Base-by-base conservation (phyloP, 352 stramenopile species). In the Globisporangium canariense region DNA sequence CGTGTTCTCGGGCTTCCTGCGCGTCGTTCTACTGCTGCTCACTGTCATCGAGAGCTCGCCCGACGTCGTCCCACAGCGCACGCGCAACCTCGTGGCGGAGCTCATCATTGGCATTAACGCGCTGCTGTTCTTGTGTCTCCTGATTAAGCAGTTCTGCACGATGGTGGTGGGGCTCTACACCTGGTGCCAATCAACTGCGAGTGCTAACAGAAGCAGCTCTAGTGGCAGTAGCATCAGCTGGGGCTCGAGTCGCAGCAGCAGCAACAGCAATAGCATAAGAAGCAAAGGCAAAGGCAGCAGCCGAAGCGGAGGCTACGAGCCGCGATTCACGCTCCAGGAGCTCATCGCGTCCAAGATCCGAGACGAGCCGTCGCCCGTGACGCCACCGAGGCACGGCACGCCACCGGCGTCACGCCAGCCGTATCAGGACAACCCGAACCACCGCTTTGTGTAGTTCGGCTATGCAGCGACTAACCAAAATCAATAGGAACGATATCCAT, bases 11-110 rank as follows among this genome's bases (percentile, higher is more conserved):
- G 75, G 74, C 8, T 85, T 76, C 45, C 52, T 86, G 14, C 78
- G 76, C 0, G 63, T 88, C 51, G 67, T 79, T 36, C 67, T 80
- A 30, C 58, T 88, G 43, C 49, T 85, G 25, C 66, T 88, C n/a
- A 65, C 73, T 25, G 63, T 82, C 4, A 65, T 86, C 32, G 66
- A 79, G 53, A 65, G 67, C 22, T 71, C 70, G 14, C 62, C 67
- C 3, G 54, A 77, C 46, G 55, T 75, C 10, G 73, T 83, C 6
- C 67, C 70, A 4, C 78, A 88, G 58, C 70, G 69, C 22, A 63
- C 76, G 5, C 76, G 78, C 18, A 70, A 85, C 59, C 68, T 79
- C 41, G 72, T 77, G 3, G 66, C 62, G 2, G 68, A 77, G 51
- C 60, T 79, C n/a, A 77, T 78, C 51, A 78, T 88, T 43, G 66